These are phyloP conservation scores for Trichosporon inkin DNA, from an alignment of 1,284 basidiomycete species.

Conservation along the genomic window DNA sequence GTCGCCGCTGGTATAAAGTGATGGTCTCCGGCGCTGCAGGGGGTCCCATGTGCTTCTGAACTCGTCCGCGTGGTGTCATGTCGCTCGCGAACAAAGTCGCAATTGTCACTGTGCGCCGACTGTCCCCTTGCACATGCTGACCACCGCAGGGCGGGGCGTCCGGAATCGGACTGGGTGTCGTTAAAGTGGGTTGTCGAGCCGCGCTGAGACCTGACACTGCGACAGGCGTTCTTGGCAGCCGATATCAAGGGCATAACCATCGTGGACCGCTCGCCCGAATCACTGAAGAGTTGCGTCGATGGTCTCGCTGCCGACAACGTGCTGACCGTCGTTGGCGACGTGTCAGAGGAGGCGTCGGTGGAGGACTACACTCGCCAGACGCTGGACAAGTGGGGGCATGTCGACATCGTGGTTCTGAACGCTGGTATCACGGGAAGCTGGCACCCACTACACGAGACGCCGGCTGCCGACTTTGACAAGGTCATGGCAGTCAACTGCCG, in stretches of 20 bases:
- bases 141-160: slow-evolving; percentile 22
- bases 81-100: slow-evolving; percentile 14
- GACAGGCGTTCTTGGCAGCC: slow-evolving; percentile 19
- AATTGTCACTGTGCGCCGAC: slow-evolving; percentile 10
- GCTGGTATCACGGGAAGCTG: slow-evolving; percentile 23
- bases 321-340: slow-evolving; percentile 17
- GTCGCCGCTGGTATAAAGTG: no score
- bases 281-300: slow-evolving; percentile 3
- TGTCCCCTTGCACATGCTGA: neutral
- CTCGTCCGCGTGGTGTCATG: neutral
- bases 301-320: slow-evolving; percentile 7
- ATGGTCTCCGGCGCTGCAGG: neutral
- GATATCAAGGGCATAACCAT: slow-evolving; percentile 21
- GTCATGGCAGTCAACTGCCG: slow-evolving; percentile 23
- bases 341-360: slow-evolving; percentile 14
- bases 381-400: slow-evolving; percentile 21
- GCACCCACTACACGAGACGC: slow-evolving; percentile 15
- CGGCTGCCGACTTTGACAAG: slow-evolving; percentile 20
- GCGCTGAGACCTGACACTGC: neutral
- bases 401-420: slow-evolving; percentile 21
- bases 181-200: slow-evolving; percentile 1
- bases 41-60: neutral
- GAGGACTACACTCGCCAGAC: slow-evolving; percentile 14
- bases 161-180: slow-evolving; percentile 25
- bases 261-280: slow-evolving; percentile 15